Percentiles rank a stretch among this genome's conserved stretches.
These are phyloP conservation scores for Cadophora sp. DNA, from an alignment of 2,329 filamentous ascomycete species.

Conservation along the genomic window DNA sequence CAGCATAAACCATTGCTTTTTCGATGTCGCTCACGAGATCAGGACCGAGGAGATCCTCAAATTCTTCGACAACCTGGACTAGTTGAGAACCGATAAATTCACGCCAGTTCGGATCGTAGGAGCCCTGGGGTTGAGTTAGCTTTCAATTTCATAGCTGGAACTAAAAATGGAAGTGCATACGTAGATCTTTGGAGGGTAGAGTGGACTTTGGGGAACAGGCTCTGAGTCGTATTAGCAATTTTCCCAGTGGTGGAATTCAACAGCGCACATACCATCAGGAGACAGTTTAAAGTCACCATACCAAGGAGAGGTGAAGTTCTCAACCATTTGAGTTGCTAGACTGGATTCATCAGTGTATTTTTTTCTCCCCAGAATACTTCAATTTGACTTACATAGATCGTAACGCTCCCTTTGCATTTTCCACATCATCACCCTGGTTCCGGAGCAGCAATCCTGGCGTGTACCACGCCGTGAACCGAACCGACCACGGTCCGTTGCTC, in stretches of 20 bases:
- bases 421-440: slow-evolving; percentile 56
- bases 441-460: slow-evolving; percentile 62
- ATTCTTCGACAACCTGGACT: slow-evolving; percentile 65
- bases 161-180: slow-evolving; percentile 29
- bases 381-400: slow-evolving; percentile 56
- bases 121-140: slow-evolving; percentile 47
- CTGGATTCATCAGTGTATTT: slow-evolving; percentile 45
- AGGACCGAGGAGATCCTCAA: slow-evolving; percentile 52
- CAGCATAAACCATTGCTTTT: slow-evolving; percentile 58
- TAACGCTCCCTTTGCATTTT: slow-evolving; percentile 60
- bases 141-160: no score
- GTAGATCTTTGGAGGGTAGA: slow-evolving; percentile 48
- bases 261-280: slow-evolving; percentile 46
- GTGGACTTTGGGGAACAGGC: slow-evolving; percentile 46
- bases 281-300: slow-evolving; percentile 52
- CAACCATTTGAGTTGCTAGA: slow-evolving; percentile 47
- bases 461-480: slow-evolving; percentile 62
- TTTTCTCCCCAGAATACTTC: no score
- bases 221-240: slow-evolving; percentile 31
- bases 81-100: slow-evolving; percentile 66
- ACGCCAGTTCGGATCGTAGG: slow-evolving; percentile 70
- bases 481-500: slow-evolving; percentile 52
- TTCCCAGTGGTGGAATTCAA: no score
- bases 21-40: slow-evolving; percentile 54
- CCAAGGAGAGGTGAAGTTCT: slow-evolving; percentile 50